Evolutionary conservation across 805 yeast genomes (phyloP), one percentile per base, ranked within the genome.

Genomic region (Candida alai): DNA sequence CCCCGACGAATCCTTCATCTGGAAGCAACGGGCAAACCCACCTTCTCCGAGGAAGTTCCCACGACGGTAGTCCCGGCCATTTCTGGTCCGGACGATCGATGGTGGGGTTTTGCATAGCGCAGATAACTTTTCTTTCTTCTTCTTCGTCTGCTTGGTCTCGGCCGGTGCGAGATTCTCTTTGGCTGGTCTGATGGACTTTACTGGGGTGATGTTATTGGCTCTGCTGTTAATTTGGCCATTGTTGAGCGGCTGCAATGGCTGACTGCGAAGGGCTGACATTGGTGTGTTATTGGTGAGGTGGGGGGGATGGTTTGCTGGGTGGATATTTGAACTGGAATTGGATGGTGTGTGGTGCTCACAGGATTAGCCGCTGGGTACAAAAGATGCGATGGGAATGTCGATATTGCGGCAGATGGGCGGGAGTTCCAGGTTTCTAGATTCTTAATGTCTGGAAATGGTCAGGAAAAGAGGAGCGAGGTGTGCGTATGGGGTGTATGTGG

Each of bases 21-120:
- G 97, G 64, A 93, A 93, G 56, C 99, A 93, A 54, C 97, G 78
- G 12, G 98, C 99, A 68, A 93, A 93, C 0, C 99, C 99, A 41
- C 99, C 99, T 65, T 90, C 97, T 23, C 98, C 98, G 22, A 93
- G 68, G 50, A 88, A 89, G 40, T 71, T 71, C 2, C 97, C 97
- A 54, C 97, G 76, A 44, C 84, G 86, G 60, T 84, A 93, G 48
- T 88, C 94, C 54, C 85, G 77, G 28, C 96, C 96, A 39, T 74
- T 72, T 61, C 89, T 76, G 27, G 93, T 86, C 47, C 90, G 75
- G 45, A 93, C 94, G 44, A 89, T 73, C 12, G 95, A 83, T 22
- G 98, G 98, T 2, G 98, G 98, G 2, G 98, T 93, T 60, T 87
- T 86, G 61, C 98, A 93, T 34, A 93, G 70, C 0, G 96, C 77